Evolutionary conservation across 2,329 filamentous ascomycete genomes (phyloP).

Genomic region (Sarocladium strictum): DNA sequence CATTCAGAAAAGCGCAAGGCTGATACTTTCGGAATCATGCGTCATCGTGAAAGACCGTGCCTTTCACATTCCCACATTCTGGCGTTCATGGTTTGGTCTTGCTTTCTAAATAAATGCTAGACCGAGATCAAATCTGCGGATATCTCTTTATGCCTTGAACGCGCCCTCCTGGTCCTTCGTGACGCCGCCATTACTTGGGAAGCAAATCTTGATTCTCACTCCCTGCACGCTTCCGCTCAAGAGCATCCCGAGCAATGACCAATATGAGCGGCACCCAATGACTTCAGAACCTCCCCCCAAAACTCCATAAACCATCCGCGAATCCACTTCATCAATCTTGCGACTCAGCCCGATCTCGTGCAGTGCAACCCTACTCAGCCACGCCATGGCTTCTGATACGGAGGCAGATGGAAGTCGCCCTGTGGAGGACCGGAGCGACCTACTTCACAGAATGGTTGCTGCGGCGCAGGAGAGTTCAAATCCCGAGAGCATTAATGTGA

Average conservation of each 20-base stretch:
- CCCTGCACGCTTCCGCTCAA: no score
- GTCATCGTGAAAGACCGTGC: background rate
- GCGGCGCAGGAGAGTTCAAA: slow-evolving; percentile 12
- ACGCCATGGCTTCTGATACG: slow-evolving; percentile 12
- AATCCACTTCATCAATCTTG: no score
- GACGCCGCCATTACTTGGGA: no score
- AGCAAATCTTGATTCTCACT: no score
- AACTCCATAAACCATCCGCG: no score
- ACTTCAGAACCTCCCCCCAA: no score
- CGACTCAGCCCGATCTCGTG: no score
- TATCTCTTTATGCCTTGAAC: no score
- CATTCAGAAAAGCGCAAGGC: background rate
- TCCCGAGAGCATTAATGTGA: slow-evolving; percentile 1
- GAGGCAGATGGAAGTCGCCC: slow-evolving; percentile 4
- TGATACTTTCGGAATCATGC: background rate
- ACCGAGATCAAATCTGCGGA: no score
- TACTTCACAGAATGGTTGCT: slow-evolving; percentile 14
- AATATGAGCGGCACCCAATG: background rate
- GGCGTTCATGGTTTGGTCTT: background rate
- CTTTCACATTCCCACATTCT: background rate
- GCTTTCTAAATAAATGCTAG: background rate
- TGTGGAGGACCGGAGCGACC: background rate
- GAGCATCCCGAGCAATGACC: no score
- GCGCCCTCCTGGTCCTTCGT: no score
- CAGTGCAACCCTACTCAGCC: no score